Evolutionary conservation across 495 filamentous ascomycete species (phyloP).

Genomic region (Paragyromitra xinjiangensis): DNA sequence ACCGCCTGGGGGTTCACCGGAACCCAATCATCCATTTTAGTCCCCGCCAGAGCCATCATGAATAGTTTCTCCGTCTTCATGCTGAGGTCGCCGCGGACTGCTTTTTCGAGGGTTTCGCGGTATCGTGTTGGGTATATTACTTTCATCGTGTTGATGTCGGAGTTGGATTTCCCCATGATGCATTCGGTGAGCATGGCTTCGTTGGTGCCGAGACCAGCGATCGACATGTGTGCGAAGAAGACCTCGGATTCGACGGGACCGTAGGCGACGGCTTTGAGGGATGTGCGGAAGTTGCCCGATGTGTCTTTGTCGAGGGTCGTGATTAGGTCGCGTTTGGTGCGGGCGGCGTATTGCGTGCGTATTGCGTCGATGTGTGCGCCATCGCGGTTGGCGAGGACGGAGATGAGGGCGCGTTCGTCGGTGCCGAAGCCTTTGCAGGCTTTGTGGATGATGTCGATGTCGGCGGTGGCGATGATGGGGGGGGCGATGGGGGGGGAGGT

Average conservation of each 20-base stretch:
- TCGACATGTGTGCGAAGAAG: constrained; percentile 69
- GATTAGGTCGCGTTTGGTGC: constrained; percentile 72
- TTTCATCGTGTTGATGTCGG: constrained; percentile 84
- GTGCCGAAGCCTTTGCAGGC: constrained; percentile 96
- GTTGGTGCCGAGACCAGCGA: constrained; percentile 83
- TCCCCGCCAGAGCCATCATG: constrained; percentile 74
- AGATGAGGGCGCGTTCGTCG: constrained; percentile 77
- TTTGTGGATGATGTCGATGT: constrained; percentile 74
- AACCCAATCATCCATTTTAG: constrained; percentile 75
- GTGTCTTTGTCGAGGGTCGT: constrained; percentile 80
- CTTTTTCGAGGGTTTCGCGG: constrained; percentile 68
- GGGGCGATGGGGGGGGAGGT: constrained; percentile 50
- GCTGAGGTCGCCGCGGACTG: constrained; percentile 79
- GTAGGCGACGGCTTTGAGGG: constrained; percentile 74
- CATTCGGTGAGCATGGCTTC: constrained; percentile 86
- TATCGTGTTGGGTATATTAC: constrained; percentile 73
- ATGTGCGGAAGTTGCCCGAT: constrained; percentile 73
- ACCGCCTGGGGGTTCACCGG: constrained; percentile 70
- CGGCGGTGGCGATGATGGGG: constrained; percentile 63
- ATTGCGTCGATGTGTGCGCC: constrained; percentile 76
- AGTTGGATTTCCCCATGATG: constrained; percentile 81
- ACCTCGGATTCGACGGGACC: constrained; percentile 80
- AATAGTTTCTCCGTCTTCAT: constrained; percentile 86
- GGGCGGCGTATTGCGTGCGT: constrained; percentile 69
- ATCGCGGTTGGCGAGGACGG: constrained; percentile 71